Evolutionary conservation across 2,329 filamentous ascomycete species (phyloP), one percentile per base, ranked within the genome.

Genomic region (Colletotrichum sp.): DNA sequence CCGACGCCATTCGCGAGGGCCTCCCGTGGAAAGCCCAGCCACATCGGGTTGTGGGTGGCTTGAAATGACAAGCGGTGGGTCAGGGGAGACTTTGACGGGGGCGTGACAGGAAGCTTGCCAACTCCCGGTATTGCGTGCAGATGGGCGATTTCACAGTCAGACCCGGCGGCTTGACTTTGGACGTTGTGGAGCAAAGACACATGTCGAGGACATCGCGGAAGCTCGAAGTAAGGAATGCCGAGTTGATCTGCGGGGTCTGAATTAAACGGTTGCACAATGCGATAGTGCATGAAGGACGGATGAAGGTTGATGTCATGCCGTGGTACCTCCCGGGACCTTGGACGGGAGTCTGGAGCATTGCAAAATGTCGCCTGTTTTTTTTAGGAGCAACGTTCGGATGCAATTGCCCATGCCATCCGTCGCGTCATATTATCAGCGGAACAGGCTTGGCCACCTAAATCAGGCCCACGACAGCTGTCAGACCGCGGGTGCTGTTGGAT

Each of bases 41-140:
- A 55, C 57, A 57, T 27, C 66, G 66, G 55, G 66, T 68, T 61
- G 66, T 68, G 66, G 66, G 55, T 61, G 43, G 38, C 38, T 54
- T 57, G 38, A 62, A 62, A 73, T 70, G 61, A 70, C 54, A 55
- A 36, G 31, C 27, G 29, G 54, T 66, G 67, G 67, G 70, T 65
- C 66, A 70, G 21, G 31, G 16, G 61, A 47, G 15, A 33, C 55
- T 33, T n/a, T 27, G 55, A 51, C 66, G 54, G 21, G 59, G 69
- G 29, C 63, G 27, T 55, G 54, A 27, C 66, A 29, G 18, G 47
- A 58, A 34, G 64, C 64, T 66, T 66, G 62, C 62, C 62, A 65
- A 34, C 62, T 54, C 33, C 43, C 64, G 64, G 51, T 9, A 58
- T 66, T 66, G 64, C 64, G 64, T 58, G 51, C 64, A 58, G 51